phyloP scores from a whole-genome alignment of 2,329 filamentous ascomycete species.

The Fusarium domesticum region DNA sequence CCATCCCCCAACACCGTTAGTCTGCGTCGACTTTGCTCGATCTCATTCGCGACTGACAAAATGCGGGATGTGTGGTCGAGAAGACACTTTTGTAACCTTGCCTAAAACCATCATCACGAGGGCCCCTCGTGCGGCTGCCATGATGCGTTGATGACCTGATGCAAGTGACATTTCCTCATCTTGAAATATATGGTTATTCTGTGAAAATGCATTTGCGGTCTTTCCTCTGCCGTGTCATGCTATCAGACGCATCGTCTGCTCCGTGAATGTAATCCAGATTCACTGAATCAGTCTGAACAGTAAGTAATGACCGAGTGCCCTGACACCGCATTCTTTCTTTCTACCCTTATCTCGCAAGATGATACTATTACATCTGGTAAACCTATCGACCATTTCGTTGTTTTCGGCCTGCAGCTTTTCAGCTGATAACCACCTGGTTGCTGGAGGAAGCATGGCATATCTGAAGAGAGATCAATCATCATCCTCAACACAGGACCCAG shows the following conservation, averaged over 20 bases:
- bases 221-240: not conserved
- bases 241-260: no score
- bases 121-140: conserved; percentile 62
- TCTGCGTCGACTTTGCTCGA: conserved; percentile 32
- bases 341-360: conserved; percentile 27
- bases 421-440: conserved; percentile 27
- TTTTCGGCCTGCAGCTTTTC: conserved; percentile 19
- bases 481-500: not conserved
- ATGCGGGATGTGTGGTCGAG: conserved; percentile 56
- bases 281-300: no score
- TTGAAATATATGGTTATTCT: no score
- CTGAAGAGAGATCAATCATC: conserved; percentile 17
- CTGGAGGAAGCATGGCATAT: conserved; percentile 28
- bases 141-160: conserved; percentile 68
- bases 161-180: conserved; percentile 52
- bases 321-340: not conserved
- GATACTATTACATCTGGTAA: conserved; percentile 43
- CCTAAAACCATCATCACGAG: conserved; percentile 69
- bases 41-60: conserved; percentile 43
- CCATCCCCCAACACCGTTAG: conserved; percentile 39
- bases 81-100: conserved; percentile 54
- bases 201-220: no score
- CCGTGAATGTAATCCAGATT: no score
- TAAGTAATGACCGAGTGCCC: conserved; percentile 14
- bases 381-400: conserved; percentile 35